Conservation (phyloP, 1,284 basidiomycete species). For the Apiotrichum siamense region DNA sequence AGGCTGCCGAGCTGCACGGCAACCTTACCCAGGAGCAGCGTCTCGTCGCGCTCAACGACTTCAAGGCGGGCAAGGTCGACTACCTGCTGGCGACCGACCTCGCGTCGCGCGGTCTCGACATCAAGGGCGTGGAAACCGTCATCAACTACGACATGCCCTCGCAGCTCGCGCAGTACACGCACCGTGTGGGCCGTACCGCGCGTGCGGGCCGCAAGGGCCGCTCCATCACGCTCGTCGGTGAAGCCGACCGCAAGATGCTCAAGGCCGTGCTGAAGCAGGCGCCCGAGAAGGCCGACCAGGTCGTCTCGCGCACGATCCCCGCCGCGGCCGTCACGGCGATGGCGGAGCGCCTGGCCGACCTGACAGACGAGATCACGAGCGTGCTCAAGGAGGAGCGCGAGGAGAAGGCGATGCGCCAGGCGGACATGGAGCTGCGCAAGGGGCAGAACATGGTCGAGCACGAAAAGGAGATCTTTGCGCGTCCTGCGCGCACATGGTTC, state of each 20-base stretch:
- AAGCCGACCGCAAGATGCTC: constrained; percentile 91
- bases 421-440: constrained; percentile 94
- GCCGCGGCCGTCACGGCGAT: constrained; percentile 69
- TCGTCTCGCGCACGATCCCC: constrained; percentile 84
- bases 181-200: constrained; percentile 93
- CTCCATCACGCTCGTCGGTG: constrained; percentile 92
- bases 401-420: constrained; percentile 81
- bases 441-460: constrained; percentile 95
- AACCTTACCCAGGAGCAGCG: constrained; percentile 94
- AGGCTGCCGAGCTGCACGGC: constrained; percentile 87
- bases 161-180: constrained; percentile 87
- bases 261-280: constrained; percentile 92
- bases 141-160: constrained; percentile 98
- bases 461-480: constrained; percentile 84
- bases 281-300: constrained; percentile 70
- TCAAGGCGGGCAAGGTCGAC: constrained; percentile 77
- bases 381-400: constrained; percentile 90
- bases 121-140: constrained; percentile 95
- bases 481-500: constrained; percentile 97
- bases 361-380: constrained; percentile 74
- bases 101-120: constrained; percentile 90
- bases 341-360: constrained; percentile 60
- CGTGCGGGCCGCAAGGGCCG: constrained; percentile 88
- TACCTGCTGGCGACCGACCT: constrained; percentile 94
- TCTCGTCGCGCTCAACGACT: constrained; percentile 73